Conservation (phyloP, 208 protist species). For the Entamoeba moshkovskii region DNA sequence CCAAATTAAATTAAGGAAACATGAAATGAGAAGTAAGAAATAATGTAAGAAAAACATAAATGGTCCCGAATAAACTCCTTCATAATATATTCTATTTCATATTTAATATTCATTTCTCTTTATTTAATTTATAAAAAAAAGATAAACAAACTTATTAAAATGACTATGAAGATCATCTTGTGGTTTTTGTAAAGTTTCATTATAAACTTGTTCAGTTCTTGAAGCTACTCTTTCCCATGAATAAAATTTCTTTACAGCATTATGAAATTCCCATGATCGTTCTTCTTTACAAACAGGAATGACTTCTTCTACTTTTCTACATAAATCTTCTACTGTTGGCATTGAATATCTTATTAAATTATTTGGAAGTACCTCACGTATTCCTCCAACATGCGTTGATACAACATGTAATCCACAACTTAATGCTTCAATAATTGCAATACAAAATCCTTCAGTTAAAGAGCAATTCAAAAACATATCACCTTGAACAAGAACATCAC, state of each 20-base stretch:
- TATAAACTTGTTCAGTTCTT: background rate
- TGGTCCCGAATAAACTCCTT: background rate
- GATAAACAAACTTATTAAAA: background rate
- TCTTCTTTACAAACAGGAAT: background rate
- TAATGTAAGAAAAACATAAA: background rate
- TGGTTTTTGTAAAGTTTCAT: background rate
- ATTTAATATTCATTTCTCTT: background rate
- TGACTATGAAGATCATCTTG: background rate
- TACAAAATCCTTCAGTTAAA: constrained; percentile 93
- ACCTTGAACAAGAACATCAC: constrained; percentile 64
- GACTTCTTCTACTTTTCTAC: background rate
- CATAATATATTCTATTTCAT: background rate
- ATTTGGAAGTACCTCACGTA: constrained; percentile 83
- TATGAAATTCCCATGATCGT: background rate
- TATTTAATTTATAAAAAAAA: background rate
- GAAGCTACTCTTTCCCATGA: background rate
- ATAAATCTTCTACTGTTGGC: background rate
- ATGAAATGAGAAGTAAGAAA: background rate
- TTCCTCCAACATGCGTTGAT: constrained; percentile 81
- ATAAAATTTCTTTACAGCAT: background rate
- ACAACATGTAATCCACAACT: constrained; percentile 23
- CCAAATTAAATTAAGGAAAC: background rate
- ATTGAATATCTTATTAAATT: constrained; percentile 54
- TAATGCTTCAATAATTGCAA: constrained; percentile 83
- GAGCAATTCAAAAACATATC: constrained; percentile 94